Percentiles rank a stretch among this genome's conserved stretches.
Evolutionary conservation across 1,284 basidiomycete species (phyloP).

Genomic region (Vanrija sp.): DNA sequence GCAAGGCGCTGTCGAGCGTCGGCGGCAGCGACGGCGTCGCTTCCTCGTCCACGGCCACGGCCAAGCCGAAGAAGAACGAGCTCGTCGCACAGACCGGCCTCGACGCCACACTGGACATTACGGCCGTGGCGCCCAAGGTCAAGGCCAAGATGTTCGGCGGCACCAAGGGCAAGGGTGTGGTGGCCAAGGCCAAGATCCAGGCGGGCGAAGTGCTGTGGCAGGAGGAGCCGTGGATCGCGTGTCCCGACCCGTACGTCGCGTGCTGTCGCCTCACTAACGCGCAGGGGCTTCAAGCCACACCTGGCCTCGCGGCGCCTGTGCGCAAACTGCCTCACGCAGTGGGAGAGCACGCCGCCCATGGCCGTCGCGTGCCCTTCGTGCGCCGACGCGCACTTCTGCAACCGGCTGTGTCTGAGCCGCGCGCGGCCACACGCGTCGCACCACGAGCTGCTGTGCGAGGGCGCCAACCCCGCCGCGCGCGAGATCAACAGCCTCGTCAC

Average conservation of each 20-base stretch:
- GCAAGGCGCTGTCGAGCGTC: constrained; percentile 55
- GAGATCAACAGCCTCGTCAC: constrained; percentile 62
- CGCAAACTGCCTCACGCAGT: constrained; percentile 35
- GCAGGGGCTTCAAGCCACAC: constrained; percentile 24
- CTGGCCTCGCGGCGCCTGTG: constrained; percentile 29
- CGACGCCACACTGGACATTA: constrained; percentile 62
- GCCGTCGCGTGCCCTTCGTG: constrained; percentile 32
- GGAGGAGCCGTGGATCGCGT: constrained; percentile 56
- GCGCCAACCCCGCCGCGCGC: constrained; percentile 64
- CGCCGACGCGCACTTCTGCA: constrained; percentile 66
- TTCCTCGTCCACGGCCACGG: not conserved
- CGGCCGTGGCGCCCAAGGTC: constrained; percentile 61
- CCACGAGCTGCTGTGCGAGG: constrained; percentile 69
- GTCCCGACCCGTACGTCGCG: constrained; percentile 39
- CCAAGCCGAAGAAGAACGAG: constrained; percentile 28
- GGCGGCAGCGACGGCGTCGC: not conserved
- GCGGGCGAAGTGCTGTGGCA: constrained; percentile 75
- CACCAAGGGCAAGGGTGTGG: constrained; percentile 75
- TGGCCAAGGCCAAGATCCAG: constrained; percentile 63
- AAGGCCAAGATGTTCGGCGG: constrained; percentile 65
- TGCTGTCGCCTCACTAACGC: not conserved
- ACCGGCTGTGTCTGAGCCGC: constrained; percentile 61
- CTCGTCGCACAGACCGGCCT: constrained; percentile 61
- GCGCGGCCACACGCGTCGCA: constrained; percentile 55
- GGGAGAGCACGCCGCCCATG: constrained; percentile 21